These are phyloP conservation scores for Boletus rubroflammeus DNA, from an alignment of 768 basidiomycete genomes.

Conservation along the genomic window DNA sequence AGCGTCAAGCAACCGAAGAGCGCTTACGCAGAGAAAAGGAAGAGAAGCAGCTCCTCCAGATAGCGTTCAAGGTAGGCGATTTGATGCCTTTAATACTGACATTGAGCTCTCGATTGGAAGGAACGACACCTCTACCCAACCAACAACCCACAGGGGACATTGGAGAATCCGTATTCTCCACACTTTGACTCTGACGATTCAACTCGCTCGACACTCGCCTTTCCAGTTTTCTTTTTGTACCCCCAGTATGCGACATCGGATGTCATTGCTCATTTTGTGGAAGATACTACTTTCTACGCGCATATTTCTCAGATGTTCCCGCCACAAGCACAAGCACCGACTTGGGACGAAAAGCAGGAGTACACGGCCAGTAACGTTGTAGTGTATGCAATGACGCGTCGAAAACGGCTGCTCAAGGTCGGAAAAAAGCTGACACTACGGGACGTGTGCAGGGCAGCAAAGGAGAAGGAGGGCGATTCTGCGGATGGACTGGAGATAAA, in stretches of 20 bases:
- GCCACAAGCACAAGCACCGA: conserved; percentile 54
- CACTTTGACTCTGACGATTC: conserved; percentile 66
- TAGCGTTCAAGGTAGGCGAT: conserved; percentile 61
- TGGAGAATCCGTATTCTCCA: conserved; percentile 56
- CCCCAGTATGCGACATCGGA: conserved; percentile 89
- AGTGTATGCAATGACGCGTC: conserved; percentile 78
- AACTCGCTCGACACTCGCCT: conserved; percentile 54
- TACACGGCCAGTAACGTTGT: conserved; percentile 64
- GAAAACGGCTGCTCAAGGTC: conserved; percentile 79
- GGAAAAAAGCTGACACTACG: conserved; percentile 86
- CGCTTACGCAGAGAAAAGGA: conserved; percentile 48
- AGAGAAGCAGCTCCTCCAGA: conserved; percentile 48
- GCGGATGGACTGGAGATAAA: conserved; percentile 81
- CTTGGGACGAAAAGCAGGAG: conserved; percentile 73
- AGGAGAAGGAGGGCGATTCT: conserved; percentile 53
- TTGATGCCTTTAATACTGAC: neutral
- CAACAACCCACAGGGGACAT: conserved; percentile 46
- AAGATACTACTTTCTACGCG: conserved; percentile 76
- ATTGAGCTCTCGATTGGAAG: conserved; percentile 38
- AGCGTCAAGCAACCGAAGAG: conserved; percentile 48
- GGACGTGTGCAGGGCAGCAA: conserved; percentile 67
- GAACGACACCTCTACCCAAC: conserved; percentile 66
- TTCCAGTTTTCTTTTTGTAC: conserved; percentile 93
- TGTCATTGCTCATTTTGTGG: conserved; percentile 80
- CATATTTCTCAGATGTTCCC: conserved; percentile 86